Conservation (phyloP, 2,329 filamentous ascomycete species). For the Arthrobotrys conoides region DNA sequence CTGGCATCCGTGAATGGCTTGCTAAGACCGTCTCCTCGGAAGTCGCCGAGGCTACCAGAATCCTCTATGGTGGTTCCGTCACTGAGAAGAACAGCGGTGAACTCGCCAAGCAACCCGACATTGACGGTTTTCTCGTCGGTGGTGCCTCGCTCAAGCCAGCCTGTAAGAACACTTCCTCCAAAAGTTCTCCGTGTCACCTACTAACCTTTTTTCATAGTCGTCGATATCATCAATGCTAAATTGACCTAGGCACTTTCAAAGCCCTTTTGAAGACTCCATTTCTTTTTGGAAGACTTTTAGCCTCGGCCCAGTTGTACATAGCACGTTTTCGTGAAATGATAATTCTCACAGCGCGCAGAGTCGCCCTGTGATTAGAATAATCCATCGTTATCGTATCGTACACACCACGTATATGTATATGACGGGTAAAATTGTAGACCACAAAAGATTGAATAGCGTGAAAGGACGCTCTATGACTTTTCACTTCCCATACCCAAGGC, state of each 20-base stretch:
- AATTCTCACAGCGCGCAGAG: conserved; percentile 26
- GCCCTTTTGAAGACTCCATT: background rate
- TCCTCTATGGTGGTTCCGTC: conserved; percentile 97
- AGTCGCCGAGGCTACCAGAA: conserved; percentile 87
- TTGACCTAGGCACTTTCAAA: conserved; percentile 20
- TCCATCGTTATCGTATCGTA: conserved; percentile 59
- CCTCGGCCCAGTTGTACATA: conserved; percentile 51
- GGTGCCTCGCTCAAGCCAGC: conserved; percentile 60
- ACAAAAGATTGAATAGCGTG: conserved; percentile 32
- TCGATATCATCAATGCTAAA: conserved; percentile 60
- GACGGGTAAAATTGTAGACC: conserved; percentile 33
- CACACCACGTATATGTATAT: conserved; percentile 31
- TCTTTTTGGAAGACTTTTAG: conserved; percentile 14
- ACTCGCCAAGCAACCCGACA: conserved; percentile 90
- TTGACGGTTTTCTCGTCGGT: conserved; percentile 81
- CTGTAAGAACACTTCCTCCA: conserved; percentile 24
- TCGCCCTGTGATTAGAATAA: conserved; percentile 33
- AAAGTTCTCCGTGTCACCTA: background rate
- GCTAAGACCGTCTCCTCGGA: conserved; percentile 78
- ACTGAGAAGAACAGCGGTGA: conserved; percentile 98
- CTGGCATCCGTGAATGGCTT: conserved; percentile 91
- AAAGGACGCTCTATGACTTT: conserved; percentile 55
- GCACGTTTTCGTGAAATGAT: conserved; percentile 42
- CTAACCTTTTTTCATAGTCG: conserved; percentile 31
- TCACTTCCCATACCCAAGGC: conserved; percentile 41